These are phyloP conservation scores for Fagopyrum tataricum DNA, from an alignment of 148 eudicot genomes.

Conservation along the genomic window DNA sequence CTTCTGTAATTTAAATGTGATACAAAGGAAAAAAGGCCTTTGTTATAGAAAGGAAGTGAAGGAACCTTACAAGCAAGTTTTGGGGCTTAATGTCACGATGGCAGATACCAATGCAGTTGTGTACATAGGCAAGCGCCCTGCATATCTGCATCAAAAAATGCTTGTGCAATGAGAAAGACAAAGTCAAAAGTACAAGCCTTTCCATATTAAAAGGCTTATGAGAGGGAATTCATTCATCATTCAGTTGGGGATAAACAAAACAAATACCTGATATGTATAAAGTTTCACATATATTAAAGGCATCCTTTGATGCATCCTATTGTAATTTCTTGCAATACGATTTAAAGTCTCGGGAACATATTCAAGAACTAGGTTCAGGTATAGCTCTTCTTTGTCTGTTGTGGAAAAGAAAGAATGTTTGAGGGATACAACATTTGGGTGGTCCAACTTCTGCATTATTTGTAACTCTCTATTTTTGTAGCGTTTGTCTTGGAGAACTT, in stretches of 20 bases:
- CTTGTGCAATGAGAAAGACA: background rate
- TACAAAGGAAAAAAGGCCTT: background rate
- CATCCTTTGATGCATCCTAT: conserved; percentile 82
- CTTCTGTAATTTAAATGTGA: background rate
- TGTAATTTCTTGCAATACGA: conserved; percentile 90
- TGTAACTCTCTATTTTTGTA: conserved; percentile 98
- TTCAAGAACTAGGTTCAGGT: conserved; percentile 96
- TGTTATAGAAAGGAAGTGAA: too few relatives aligned
- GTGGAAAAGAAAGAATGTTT: conserved; percentile 91
- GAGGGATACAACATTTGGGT: conserved; percentile 93
- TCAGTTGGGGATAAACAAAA: background rate
- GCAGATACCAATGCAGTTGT: conserved; percentile 84
- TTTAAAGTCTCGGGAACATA: conserved; percentile 96
- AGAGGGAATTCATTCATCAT: background rate
- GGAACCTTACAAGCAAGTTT: conserved; percentile 53
- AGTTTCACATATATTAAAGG: conserved; percentile 91
- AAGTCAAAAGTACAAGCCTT: too few relatives aligned
- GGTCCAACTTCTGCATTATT: conserved; percentile 98
- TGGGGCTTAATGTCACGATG: conserved; percentile 98
- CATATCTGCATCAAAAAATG: conserved; percentile 51
- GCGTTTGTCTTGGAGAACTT: conserved; percentile 99
- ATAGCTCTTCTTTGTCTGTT: conserved; percentile 87
- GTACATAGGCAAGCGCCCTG: conserved; percentile 85
- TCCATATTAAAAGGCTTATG: background rate
- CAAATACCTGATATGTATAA: conserved; percentile 78